Percentiles rank a stretch among this genome's conserved stretches.
Conservation (phyloP, 192 early-diverging fungal species). For the Entomortierella beljakovae region DNA sequence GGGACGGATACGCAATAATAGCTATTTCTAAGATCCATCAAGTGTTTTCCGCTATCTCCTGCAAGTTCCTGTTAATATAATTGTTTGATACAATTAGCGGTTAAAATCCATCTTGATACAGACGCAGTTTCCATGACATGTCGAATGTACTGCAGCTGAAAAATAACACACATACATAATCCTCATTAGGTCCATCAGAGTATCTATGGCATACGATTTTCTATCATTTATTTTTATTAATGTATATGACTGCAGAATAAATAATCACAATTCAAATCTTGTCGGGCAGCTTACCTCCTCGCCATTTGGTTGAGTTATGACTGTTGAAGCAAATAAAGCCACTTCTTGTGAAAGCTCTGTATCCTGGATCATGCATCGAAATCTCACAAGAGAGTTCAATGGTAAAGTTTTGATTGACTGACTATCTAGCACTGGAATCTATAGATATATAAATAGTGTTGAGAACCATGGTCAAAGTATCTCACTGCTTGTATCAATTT, state of each 20-base stretch:
- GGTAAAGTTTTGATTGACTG: slow-evolving; percentile 38
- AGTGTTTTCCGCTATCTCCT: slow-evolving; percentile 24
- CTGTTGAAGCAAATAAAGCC: slow-evolving; percentile 52
- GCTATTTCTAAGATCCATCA: slow-evolving; percentile 71
- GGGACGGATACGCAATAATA: slow-evolving; percentile 81
- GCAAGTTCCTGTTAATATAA: not conserved
- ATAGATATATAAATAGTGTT: not conserved
- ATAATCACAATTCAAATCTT: too few species aligned
- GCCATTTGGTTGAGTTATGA: slow-evolving; percentile 36
- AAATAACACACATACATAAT: slow-evolving; percentile 30
- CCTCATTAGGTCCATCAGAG: slow-evolving; percentile 53
- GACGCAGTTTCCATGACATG: too few species aligned
- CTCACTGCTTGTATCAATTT: too few species aligned
- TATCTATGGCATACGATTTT: slow-evolving; percentile 55
- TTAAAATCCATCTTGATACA: too few species aligned
- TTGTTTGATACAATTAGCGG: not conserved
- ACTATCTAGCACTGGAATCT: slow-evolving; percentile 62
- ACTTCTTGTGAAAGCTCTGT: slow-evolving; percentile 79
- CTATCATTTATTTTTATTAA: too few species aligned
- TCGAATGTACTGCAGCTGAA: too few species aligned
- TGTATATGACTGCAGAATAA: too few species aligned
- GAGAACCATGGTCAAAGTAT: not conserved
- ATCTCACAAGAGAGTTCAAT: slow-evolving; percentile 68
- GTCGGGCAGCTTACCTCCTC: slow-evolving; percentile 54
- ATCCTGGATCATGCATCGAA: slow-evolving; percentile 87